Percentiles rank a stretch among this genome's conserved stretches.
These are phyloP conservation scores for Phyllosticta capitalensis DNA, from an alignment of 2,329 filamentous ascomycete species.

Conservation along the genomic window DNA sequence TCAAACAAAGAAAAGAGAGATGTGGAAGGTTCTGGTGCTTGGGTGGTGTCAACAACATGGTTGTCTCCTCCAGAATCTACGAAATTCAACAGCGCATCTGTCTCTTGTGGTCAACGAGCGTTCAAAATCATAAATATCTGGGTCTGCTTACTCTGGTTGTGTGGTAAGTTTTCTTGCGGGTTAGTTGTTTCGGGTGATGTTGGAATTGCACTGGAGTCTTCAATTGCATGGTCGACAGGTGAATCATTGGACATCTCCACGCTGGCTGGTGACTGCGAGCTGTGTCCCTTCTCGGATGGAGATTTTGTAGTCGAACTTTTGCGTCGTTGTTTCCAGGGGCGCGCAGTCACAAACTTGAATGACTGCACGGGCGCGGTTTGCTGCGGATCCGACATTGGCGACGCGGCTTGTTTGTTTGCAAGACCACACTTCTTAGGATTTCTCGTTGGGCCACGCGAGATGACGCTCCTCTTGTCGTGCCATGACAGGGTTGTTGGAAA, in stretches of 20 bases:
- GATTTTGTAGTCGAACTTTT: neutral
- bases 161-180: neutral
- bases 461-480: neutral
- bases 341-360: neutral
- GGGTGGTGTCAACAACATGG: neutral
- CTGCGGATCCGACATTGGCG: neutral
- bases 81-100: neutral
- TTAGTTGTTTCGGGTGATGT: neutral
- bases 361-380: neutral
- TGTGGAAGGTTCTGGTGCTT: neutral
- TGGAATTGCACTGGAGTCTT: neutral
- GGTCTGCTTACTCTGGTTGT: neutral
- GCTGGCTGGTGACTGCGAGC: neutral
- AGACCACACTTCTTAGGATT: neutral
- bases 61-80: neutral
- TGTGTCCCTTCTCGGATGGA: neutral
- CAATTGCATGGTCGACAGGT: neutral
- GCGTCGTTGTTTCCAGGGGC: neutral
- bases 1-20: neutral
- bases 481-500: slow-evolving; percentile 10
- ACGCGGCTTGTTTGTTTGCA: neutral
- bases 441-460: neutral
- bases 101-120: neutral
- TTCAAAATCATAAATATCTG: neutral
- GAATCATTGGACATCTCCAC: neutral